Evolutionary conservation across 1,284 basidiomycete species (phyloP).

Genomic region (Fomitopsis palustris): DNA sequence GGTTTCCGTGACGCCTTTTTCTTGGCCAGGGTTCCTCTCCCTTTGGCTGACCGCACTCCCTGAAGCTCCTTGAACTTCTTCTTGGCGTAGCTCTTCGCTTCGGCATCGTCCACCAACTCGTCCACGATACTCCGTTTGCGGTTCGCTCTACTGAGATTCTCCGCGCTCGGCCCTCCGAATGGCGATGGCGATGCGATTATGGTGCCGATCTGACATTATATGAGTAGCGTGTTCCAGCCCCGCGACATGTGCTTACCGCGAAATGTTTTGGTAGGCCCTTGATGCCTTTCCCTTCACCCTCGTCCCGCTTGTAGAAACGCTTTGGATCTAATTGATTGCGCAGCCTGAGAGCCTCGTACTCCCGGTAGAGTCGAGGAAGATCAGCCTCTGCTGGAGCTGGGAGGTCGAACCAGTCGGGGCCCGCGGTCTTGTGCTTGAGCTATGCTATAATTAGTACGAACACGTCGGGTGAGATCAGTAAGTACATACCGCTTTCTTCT

Average conservation of each 20-base stretch:
- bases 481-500: conserved; percentile 60
- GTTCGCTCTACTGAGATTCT: conserved; percentile 65
- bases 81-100: conserved; percentile 87
- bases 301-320: conserved; percentile 86
- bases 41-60: conserved; percentile 64
- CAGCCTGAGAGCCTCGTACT: conserved; percentile 90
- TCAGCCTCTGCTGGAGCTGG: conserved; percentile 82
- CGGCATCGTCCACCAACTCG: conserved; percentile 85
- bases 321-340: conserved; percentile 95
- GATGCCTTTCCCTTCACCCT: conserved; percentile 81
- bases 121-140: conserved; percentile 85
- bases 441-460: conserved; percentile 24
- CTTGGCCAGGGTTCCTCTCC: conserved; percentile 69
- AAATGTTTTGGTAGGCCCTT: conserved; percentile 88
- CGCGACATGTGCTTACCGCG: conserved; percentile 53
- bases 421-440: conserved; percentile 75
- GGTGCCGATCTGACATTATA: conserved; percentile 72
- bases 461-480: background rate
- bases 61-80: conserved; percentile 91
- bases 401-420: conserved; percentile 88
- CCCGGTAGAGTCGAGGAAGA: conserved; percentile 81
- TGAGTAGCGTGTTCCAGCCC: background rate
- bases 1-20: conserved; percentile 59
- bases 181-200: conserved; percentile 76
- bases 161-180: conserved; percentile 69